Evolutionary conservation across 805 yeast species (phyloP), one percentile per base, ranked within the genome.

Genomic region (Lachancea dasiensis): DNA sequence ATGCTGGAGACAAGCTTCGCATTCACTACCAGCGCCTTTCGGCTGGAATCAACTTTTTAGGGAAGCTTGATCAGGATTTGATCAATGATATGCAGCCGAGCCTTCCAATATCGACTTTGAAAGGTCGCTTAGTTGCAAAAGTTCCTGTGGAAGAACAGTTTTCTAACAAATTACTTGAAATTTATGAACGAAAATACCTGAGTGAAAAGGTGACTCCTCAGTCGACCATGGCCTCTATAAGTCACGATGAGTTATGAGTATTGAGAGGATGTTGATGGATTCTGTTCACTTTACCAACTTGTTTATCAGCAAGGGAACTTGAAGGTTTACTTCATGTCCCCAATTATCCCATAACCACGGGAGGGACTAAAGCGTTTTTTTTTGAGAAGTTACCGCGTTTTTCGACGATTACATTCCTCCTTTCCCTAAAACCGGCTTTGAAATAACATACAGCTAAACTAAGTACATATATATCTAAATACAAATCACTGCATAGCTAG

Each of bases 11-110:
- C 58, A 57, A 68, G 19, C 57, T 92, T 35, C 77, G 98, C 50
- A 72, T 79, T 10, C 95, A 86, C 47, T 90, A 92, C 60, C 96
- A 89, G 54, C 69, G 73, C 33, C 61, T 92, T 1, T 80, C 95
- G 0, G 73, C 77, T 1, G 96, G 87, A 56, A 82, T 92, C 1
- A 68, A 63, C 16, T 87, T 96, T 0, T 65, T 92, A 40, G 72
- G 86, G 8, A 86, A 86, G 51, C 69, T 89, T 43, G 97, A 87
- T 55, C 97, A 90, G 56, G 97, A 92, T 56, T 69, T 90, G 44
- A 87, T 96, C n/a, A 92, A 90, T 60, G 84, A 85, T 53, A 49
- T 89, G 49, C 97, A 92, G 59, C 50, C 67, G 16, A 58, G 61
- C 20, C 59, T 90, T 6, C 51, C 54, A 4, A 41, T 57, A 7